These are phyloP conservation scores for Mortierella sp. DNA, from an alignment of 371 early-diverging fungal genomes.

Conservation along the genomic window DNA sequence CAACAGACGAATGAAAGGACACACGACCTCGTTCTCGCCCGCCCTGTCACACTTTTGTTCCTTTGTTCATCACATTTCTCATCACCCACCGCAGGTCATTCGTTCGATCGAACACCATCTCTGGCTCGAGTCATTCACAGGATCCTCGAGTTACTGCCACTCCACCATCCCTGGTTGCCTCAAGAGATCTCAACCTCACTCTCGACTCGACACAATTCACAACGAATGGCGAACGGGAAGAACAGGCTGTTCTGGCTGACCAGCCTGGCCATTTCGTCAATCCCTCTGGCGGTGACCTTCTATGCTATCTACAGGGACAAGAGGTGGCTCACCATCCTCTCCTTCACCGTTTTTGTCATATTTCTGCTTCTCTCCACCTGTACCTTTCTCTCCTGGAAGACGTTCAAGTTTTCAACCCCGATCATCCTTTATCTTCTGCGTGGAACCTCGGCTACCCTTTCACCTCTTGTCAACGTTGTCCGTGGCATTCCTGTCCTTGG, in stretches of 20 bases:
- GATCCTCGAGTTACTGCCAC: no score
- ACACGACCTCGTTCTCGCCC: no score
- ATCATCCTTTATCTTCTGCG: constrained; percentile 45
- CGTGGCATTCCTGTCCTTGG: constrained; percentile 45
- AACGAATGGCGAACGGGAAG: constrained; percentile 51
- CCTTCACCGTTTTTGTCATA: constrained; percentile 40
- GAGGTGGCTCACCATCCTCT: constrained; percentile 43
- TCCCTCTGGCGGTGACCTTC: constrained; percentile 48
- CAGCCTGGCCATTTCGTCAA: constrained; percentile 46
- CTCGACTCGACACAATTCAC: constrained; percentile 1
- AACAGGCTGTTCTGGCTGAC: constrained; percentile 51
- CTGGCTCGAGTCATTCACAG: no score
- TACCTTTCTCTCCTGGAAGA: constrained; percentile 51
- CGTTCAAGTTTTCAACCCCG: constrained; percentile 43
- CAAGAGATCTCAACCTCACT: not conserved
- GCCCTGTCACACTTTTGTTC: no score
- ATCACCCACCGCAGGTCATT: no score
- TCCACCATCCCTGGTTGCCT: not conserved
- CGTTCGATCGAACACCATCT: no score
- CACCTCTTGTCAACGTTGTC: constrained; percentile 34
- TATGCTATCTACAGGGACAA: constrained; percentile 37
- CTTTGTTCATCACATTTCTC: no score
- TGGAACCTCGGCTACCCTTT: constrained; percentile 27
- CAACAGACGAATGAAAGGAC: no score
- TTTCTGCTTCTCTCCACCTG: constrained; percentile 52